Evolutionary conservation across 2,329 filamentous ascomycete species (phyloP).

Genomic region (Phialophora chinensis): DNA sequence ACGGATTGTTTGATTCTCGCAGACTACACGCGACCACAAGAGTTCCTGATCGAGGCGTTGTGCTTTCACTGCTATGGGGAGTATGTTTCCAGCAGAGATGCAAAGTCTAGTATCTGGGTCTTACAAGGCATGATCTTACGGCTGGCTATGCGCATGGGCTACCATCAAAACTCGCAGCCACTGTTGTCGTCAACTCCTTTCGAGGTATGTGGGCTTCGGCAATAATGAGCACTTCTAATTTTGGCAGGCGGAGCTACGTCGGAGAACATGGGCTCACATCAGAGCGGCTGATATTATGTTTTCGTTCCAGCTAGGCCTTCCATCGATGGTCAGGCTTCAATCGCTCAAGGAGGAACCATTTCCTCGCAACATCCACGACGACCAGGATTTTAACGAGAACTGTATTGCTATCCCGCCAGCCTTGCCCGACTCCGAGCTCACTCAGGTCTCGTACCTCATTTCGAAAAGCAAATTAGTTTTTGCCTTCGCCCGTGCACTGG

Average conservation of each 20-base stretch:
- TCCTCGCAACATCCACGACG: constrained; percentile 41
- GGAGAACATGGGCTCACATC: constrained; percentile 40
- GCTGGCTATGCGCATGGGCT: constrained; percentile 42
- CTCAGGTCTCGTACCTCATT: constrained; percentile 29
- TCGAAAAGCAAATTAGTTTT: constrained; percentile 37
- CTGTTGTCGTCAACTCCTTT: constrained; percentile 38
- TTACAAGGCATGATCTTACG: constrained; percentile 40
- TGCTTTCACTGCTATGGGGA: constrained; percentile 39
- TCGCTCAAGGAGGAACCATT: constrained; percentile 37
- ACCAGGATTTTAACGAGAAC: constrained; percentile 41
- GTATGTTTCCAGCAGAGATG: constrained; percentile 39
- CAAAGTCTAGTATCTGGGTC: constrained; percentile 39
- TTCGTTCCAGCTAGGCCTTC: constrained; percentile 43
- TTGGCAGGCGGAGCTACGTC: constrained; percentile 40
- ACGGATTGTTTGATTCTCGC: constrained; percentile 40
- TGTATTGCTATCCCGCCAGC: constrained; percentile 36
- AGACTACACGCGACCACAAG: constrained; percentile 39
- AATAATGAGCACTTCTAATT: too few species aligned
- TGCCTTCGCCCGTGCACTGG: constrained; percentile 51
- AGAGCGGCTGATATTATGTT: constrained; percentile 42
- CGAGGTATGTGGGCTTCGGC: neutral
- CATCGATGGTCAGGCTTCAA: constrained; percentile 39
- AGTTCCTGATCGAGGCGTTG: constrained; percentile 38
- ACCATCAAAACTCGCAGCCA: constrained; percentile 41
- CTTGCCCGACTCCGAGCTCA: constrained; percentile 39